Percentiles rank a stretch among this genome's conserved stretches.
Conservation (phyloP, 164 flowering plant genomes). For the Tetrastigma voinierianum region DNA sequence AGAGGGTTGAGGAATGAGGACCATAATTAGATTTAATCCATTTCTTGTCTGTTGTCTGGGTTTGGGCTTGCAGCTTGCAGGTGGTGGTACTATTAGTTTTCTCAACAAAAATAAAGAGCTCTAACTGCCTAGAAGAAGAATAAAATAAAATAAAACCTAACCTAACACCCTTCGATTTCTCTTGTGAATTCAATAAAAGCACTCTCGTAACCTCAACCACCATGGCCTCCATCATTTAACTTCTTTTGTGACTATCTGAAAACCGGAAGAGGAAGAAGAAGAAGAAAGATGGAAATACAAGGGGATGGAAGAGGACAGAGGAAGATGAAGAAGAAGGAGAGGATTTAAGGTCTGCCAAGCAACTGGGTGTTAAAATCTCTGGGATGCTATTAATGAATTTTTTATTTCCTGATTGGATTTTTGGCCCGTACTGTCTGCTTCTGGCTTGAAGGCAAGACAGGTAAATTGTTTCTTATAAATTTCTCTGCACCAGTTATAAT, state of each 20-base stretch:
- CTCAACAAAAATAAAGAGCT: neutral
- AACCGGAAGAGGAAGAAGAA: neutral
- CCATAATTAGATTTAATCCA: neutral
- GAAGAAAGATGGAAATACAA: neutral
- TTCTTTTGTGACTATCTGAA: neutral
- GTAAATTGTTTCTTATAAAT: too few relatives aligned
- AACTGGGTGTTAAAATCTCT: neutral
- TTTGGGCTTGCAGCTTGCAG: neutral
- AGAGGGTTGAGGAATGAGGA: too few relatives aligned
- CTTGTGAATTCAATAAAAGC: conserved; percentile 1
- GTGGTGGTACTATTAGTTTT: too few relatives aligned
- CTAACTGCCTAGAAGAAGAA: neutral
- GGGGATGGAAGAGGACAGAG: neutral
- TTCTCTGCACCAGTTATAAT: too few relatives aligned
- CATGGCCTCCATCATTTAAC: neutral
- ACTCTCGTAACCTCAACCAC: neutral
- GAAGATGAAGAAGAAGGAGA: neutral
- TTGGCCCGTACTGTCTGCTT: too few relatives aligned
- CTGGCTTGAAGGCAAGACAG: too few relatives aligned
- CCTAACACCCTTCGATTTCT: neutral
- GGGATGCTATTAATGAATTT: too few relatives aligned
- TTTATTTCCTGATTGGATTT: too few relatives aligned
- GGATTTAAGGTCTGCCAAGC: neutral
- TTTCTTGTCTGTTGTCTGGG: neutral
- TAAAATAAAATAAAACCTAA: neutral